Evolutionary conservation across 305 asterid genomes (phyloP).

Genomic region (Fraxinus sp.): DNA sequence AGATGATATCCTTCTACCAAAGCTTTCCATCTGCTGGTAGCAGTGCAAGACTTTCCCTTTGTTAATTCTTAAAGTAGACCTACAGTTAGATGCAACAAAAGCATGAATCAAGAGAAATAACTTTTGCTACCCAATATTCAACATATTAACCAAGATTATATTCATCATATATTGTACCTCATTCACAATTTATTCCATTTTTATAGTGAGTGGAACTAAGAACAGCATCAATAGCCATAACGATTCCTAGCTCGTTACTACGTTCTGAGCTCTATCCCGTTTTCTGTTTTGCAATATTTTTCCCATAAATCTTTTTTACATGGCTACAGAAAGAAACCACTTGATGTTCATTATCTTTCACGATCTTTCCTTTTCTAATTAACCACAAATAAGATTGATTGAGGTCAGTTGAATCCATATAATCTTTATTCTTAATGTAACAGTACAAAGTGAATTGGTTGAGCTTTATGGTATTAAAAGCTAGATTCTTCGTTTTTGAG

Average conservation of each 20-base stretch:
- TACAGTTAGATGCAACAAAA: not conserved
- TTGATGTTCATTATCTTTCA: not conserved
- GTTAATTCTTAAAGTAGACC: not conserved
- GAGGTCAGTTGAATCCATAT: not conserved
- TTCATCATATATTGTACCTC: not conserved
- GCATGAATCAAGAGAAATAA: not conserved
- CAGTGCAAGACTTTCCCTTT: not conserved
- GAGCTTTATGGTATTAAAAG: not conserved
- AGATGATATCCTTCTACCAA: not conserved
- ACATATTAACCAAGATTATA: not conserved
- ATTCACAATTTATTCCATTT: not conserved
- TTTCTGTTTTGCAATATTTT: not conserved
- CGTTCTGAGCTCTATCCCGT: not conserved
- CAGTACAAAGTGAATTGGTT: not conserved
- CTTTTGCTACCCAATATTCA: not conserved
- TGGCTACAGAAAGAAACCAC: not conserved
- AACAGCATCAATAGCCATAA: not conserved
- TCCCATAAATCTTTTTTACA: not conserved
- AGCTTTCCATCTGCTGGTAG: not conserved
- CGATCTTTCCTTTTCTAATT: not conserved
- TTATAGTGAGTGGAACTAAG: not conserved
- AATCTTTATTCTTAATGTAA: not conserved
- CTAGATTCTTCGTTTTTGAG: not conserved
- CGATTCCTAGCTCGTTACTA: not conserved
- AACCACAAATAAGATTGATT: not conserved